phyloP scores from a whole-genome alignment of 805 yeast genomes.

The Isabelozyma rhagii region DNA sequence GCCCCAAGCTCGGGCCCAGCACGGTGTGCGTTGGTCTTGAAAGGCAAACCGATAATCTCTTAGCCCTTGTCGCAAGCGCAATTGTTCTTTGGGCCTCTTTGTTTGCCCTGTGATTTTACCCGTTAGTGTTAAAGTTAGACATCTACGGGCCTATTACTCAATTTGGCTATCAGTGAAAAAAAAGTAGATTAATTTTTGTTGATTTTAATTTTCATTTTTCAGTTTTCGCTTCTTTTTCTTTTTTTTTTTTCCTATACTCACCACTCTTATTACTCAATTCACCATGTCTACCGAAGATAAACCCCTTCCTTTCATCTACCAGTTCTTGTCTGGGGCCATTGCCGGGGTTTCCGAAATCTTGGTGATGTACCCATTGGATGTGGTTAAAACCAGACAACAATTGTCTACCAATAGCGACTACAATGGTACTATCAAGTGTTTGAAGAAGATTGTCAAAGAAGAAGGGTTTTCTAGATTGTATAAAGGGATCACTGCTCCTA shows the following conservation, averaged over 20 bases:
- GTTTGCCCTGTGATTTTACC: neutral
- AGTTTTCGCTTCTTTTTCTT: neutral
- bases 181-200: neutral
- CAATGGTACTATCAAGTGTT: constrained; percentile 79
- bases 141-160: neutral
- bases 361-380: constrained; percentile 95
- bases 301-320: constrained; percentile 80
- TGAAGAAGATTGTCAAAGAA: constrained; percentile 74
- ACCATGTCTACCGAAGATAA: constrained; percentile 10
- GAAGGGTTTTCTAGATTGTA: constrained; percentile 86
- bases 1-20: no score
- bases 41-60: no score
- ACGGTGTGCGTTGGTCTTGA: no score
- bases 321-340: constrained; percentile 86
- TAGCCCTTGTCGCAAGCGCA: no score
- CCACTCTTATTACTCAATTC: neutral
- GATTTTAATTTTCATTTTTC: no score
- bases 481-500: constrained; percentile 94
- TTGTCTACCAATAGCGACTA: constrained; percentile 63
- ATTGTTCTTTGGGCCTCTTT: no score
- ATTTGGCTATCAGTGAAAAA: neutral
- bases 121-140: neutral
- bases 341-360: constrained; percentile 97
- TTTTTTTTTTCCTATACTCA: no score
- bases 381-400: constrained; percentile 95